These are phyloP conservation scores for Mrakia hoshinonis DNA, from an alignment of 768 basidiomycete genomes.

Conservation along the genomic window DNA sequence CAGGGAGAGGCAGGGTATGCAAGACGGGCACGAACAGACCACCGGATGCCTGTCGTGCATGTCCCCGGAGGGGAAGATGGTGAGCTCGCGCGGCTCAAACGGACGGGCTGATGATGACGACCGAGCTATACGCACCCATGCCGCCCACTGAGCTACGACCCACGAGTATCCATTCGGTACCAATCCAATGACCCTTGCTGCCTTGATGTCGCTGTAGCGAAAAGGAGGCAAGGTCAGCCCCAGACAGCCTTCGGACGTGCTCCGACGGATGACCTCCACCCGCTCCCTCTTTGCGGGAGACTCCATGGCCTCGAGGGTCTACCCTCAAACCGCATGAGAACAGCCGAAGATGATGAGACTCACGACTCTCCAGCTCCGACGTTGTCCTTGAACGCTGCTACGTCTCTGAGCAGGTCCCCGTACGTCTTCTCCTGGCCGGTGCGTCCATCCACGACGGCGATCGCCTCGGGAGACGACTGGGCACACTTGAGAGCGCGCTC, in stretches of 20 bases:
- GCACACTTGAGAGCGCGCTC: slow-evolving; percentile 7
- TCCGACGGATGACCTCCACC: not conserved
- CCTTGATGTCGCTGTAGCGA: slow-evolving; percentile 13
- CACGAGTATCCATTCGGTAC: slow-evolving; percentile 27
- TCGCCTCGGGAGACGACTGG: not conserved
- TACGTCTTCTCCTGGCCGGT: slow-evolving; percentile 9
- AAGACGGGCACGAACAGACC: slow-evolving; percentile 36
- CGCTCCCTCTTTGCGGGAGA: not conserved
- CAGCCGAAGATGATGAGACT: not conserved
- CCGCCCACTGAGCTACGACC: slow-evolving; percentile 28
- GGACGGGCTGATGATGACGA: not conserved
- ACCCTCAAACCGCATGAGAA: not conserved
- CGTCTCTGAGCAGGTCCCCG: slow-evolving; percentile 22
- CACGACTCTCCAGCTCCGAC: not conserved
- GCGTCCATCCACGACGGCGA: slow-evolving; percentile 19
- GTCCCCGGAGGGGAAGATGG: not conserved
- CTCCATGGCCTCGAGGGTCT: not conserved
- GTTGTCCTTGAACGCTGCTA: slow-evolving; percentile 2
- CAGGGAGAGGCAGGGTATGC: slow-evolving; percentile 34
- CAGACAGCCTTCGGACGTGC: not conserved
- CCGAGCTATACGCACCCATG: slow-evolving; percentile 17
- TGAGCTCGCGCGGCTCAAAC: not conserved
- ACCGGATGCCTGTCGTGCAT: slow-evolving; percentile 29
- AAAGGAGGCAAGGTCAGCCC: not conserved
- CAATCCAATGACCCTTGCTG: slow-evolving; percentile 17